phyloP scores from a whole-genome alignment of 148 eudicot genomes.

The Heliosperma pusillum region DNA sequence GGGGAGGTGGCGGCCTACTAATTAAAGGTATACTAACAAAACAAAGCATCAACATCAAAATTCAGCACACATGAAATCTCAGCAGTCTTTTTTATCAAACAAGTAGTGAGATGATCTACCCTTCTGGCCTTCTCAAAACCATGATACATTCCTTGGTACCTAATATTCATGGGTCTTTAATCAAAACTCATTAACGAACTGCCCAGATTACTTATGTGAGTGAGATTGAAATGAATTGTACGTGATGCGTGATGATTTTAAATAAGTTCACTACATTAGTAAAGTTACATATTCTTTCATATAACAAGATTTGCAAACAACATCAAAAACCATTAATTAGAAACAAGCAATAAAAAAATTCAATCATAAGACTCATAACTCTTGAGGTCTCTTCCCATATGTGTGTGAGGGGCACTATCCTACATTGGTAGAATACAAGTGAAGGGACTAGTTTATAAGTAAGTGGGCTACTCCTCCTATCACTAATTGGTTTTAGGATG shows the following conservation, averaged over 20 bases:
- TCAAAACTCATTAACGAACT: not conserved
- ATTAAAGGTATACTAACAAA: conserved; percentile 9
- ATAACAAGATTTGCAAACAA: no score
- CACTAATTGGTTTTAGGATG: no score
- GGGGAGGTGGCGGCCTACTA: conserved; percentile 21
- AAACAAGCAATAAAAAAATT: no score
- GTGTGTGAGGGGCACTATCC: no score
- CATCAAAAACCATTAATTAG: no score
- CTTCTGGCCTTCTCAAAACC: not conserved
- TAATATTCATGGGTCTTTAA: not conserved
- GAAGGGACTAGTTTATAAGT: no score
- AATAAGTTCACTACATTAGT: not conserved
- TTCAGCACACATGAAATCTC: not conserved
- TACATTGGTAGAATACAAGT: no score
- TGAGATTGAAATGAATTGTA: not conserved
- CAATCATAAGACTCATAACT: no score
- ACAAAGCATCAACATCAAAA: not conserved
- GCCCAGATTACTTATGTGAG: not conserved
- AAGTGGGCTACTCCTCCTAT: no score
- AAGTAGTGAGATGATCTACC: not conserved
- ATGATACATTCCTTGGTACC: not conserved
- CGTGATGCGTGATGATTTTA: not conserved
- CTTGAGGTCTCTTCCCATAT: no score
- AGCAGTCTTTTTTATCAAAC: not conserved
- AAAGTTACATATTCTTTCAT: no score